Percentiles rank a stretch among this genome's conserved stretches.
Conservation (phyloP, 495 filamentous ascomycete genomes). For the Hyaloscypha finlandica region DNA sequence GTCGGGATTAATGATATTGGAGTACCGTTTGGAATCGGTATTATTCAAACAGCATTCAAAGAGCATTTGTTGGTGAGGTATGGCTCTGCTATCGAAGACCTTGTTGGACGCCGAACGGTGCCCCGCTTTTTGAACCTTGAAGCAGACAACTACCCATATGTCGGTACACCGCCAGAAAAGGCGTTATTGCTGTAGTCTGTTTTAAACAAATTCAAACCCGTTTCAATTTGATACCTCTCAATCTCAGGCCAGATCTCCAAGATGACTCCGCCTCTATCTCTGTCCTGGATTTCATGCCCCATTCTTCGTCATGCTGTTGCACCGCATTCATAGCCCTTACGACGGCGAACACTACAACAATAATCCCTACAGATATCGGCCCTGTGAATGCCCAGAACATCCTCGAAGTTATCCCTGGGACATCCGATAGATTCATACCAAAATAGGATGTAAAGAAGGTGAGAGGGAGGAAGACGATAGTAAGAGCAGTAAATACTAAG, state of each 20-base stretch:
- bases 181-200: constrained; percentile 6
- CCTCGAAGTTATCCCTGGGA: too few relatives aligned
- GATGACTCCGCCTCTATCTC: neutral
- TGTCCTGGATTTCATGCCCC: too few relatives aligned
- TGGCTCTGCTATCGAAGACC: constrained; percentile 69
- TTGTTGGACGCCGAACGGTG: constrained; percentile 31
- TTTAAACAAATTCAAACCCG: constrained; percentile 1
- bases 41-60: constrained; percentile 65
- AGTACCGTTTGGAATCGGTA: constrained; percentile 68
- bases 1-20: constrained; percentile 56
- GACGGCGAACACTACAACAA: too few relatives aligned
- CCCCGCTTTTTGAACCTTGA: constrained; percentile 33
- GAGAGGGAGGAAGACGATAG: too few relatives aligned
- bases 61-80: constrained; percentile 63
- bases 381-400: too few relatives aligned
- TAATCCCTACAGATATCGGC: too few relatives aligned
- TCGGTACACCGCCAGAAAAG: constrained; percentile 4
- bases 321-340: too few relatives aligned
- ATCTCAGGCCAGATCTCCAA: constrained; percentile 2
- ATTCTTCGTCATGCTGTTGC: too few relatives aligned
- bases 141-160: constrained; percentile 17
- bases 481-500: too few relatives aligned
- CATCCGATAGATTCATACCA: too few relatives aligned
- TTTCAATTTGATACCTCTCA: constrained; percentile 12
- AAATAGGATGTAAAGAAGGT: too few relatives aligned